These are phyloP conservation scores for Amphicarpaea edgeworthii DNA, from an alignment of 306 rosid species.

Conservation along the genomic window DNA sequence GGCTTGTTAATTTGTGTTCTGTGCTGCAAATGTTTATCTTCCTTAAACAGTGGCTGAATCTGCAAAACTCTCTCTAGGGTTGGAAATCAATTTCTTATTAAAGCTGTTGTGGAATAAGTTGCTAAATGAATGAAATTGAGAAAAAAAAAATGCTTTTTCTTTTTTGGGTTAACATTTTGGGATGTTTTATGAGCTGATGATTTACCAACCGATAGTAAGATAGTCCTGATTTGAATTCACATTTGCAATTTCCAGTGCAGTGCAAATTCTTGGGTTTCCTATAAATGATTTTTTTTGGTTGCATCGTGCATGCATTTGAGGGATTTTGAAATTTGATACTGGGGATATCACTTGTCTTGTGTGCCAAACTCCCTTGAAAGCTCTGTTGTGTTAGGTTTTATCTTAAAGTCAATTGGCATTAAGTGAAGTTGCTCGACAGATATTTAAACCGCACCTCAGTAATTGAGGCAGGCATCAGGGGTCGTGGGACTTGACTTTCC, in stretches of 20 bases:
- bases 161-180: no score
- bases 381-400: neutral
- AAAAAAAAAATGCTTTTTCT: no score
- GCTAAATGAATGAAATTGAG: constrained; percentile 7
- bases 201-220: neutral
- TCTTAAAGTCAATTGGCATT: neutral
- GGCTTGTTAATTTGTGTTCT: neutral
- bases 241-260: constrained; percentile 24
- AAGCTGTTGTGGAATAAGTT: neutral
- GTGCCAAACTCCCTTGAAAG: constrained; percentile 6
- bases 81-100: neutral
- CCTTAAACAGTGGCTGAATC: neutral
- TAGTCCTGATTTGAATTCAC: constrained; percentile 1
- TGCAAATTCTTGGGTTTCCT: neutral
- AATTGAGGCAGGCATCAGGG: neutral
- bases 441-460: neutral
- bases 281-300: neutral
- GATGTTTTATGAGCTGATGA: neutral
- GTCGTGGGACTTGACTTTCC: neutral
- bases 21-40: neutral
- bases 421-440: neutral
- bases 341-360: neutral
- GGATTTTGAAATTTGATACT: constrained; percentile 29
- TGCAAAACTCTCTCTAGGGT: constrained; percentile 1
- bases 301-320: neutral